Base-by-base conservation (phyloP, 257 asterid species). In the Salvia hispanica region DNA sequence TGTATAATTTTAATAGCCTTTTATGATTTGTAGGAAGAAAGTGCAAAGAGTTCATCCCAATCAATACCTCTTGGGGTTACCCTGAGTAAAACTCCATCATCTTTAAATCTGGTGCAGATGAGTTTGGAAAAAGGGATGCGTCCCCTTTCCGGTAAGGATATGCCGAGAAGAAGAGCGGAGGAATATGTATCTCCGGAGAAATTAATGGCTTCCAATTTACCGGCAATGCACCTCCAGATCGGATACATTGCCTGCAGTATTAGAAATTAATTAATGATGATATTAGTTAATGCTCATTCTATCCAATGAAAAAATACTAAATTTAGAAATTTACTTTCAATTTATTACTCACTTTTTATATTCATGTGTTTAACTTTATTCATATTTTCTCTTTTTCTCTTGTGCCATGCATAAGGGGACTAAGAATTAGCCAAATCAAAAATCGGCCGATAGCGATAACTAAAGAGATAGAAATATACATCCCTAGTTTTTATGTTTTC, bases 221-320 rank as follows among this genome's bases (percentile, higher is more conserved):
- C 87, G 0, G 94, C 88, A 2, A 0, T 39, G 6, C n/a, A 10
- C 13, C 50, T 91, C 1, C 66, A 2, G 10, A 84, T 92, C 11
- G 98, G 96, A 39, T 18, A 4, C 25, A 18, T 2, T 91, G 96
- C 21, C 21, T 95, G 74, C 84, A 95, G 97, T 89, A 69, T 15
- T 18, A 25, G 31, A 25, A 25, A 25, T 25, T 25, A 2, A 25
- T 25, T 25, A 25, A 25, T 2, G 31, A 25, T 25, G 31, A 25
- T 1, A 25, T 25, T 25, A 25, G 31, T 25, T 25, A 25, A 25
- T 25, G 2, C 3, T 25, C 1, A 0, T 2, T 25, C 31, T 2
- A 2, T 25, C 31, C 31, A 25, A 1, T 0, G 3, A 25, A 1
- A 25, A 25, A 1, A 25, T 25, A 25, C 31, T 25, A 25, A 25